Evolutionary conservation across 2,329 filamentous ascomycete genomes (phyloP), one percentile per base, ranked within the genome.

Genomic region (Ophiocordyceps robertsii): DNA sequence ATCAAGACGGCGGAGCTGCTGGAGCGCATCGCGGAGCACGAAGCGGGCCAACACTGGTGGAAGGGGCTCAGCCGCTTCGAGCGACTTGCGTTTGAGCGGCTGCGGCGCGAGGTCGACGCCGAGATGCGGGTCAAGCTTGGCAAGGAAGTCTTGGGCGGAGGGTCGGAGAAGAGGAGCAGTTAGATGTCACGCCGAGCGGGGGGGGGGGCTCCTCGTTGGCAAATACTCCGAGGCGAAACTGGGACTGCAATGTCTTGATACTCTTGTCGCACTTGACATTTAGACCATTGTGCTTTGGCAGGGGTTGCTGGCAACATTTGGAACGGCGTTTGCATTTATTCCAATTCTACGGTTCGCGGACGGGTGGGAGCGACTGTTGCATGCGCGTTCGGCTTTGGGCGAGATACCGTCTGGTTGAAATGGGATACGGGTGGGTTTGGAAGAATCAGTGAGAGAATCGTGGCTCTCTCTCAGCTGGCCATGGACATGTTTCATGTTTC

Each of bases 31-130:
- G 76, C 80, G 50, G 80, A 82, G 44, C 90, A 98, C 62, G 84
- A 93, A 56, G 92, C 88, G 10, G 92, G 92, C 2, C 75, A 88
- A 54, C 87, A 96, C 63, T 96, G 92, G 73, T 98, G 90, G 86
- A 78, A 74, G 49, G 77, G 78, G 29, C 67, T 98, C 39, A 92
- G 88, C 44, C 73, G 86, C 37, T 98, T 95, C 57, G 82, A 89
- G 52, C 93, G 90, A 63, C 64, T 94, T 49, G 90, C 84, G 3
- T 95, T 83, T 55, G 80, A 83, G 50, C 75, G 90, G 39, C 79
- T 93, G 39, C 80, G 82, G 58, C 74, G 81, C 46, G 87, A 78
- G 51, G 62, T 65, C 8, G 75, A 80, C 40, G 62, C 64, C 2
- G 75, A 78, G 51, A 61, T 62, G 60, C 67, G 60, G 43, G 59